A percentile compares a stretch with the other conserved stretches of the same genome.
These are phyloP conservation scores for Pelargonium australe DNA, from an alignment of 441 rosid species.

Conservation along the genomic window DNA sequence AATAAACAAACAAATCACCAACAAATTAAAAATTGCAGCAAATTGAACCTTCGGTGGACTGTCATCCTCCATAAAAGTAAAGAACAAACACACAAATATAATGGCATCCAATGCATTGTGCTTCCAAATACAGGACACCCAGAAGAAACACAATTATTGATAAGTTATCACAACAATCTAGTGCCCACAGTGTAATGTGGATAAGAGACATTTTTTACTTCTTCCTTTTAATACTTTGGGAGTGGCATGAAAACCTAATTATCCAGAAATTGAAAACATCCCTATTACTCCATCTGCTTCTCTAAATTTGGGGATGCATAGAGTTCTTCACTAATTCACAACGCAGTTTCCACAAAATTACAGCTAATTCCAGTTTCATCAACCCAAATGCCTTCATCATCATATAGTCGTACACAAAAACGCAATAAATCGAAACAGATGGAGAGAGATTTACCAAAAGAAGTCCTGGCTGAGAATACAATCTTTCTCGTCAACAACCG, in stretches of 20 bases:
- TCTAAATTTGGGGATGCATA: background rate
- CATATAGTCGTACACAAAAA: background rate
- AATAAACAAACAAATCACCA: conserved; percentile 2
- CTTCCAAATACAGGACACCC: background rate
- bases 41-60: too few species aligned
- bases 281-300: background rate
- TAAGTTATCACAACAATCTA: too few species aligned
- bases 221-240: background rate
- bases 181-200: background rate
- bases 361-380: background rate
- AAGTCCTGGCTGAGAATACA: conserved; percentile 84
- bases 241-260: background rate
- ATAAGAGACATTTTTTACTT: background rate
- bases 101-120: background rate
- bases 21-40: background rate
- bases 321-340: background rate
- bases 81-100: too few species aligned
- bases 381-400: background rate
- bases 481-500: conserved; percentile 19
- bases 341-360: background rate
- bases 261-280: background rate
- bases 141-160: background rate
- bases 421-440: background rate
- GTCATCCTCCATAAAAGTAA: too few species aligned
- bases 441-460: conserved; percentile 47